phyloP scores from a whole-genome alignment of 768 basidiomycete species.

The Cystobasidium onofrii region DNA sequence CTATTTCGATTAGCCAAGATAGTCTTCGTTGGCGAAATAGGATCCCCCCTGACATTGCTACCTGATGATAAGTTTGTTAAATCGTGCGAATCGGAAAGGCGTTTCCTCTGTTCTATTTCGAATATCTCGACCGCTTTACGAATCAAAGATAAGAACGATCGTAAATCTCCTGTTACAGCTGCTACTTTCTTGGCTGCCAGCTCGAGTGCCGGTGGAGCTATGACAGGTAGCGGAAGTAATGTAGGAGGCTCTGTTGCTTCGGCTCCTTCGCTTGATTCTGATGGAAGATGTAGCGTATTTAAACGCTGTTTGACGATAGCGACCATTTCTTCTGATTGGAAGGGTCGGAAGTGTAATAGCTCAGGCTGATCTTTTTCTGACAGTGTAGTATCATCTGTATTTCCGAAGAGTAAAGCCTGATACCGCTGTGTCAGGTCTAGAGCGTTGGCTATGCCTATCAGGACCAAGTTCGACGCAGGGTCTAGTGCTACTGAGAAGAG shows the following conservation, averaged over 20 bases:
- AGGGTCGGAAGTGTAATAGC: constrained; percentile 70
- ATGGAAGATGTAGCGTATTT: constrained; percentile 48
- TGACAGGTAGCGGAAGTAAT: constrained; percentile 45
- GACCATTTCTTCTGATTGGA: constrained; percentile 63
- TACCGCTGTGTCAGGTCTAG: constrained; percentile 65
- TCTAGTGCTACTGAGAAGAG: constrained; percentile 63
- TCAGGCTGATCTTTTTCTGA: constrained; percentile 30
- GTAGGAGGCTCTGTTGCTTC: constrained; percentile 35
- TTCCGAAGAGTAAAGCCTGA: background rate
- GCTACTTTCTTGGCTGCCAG: constrained; percentile 73
- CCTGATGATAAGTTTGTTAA: constrained; percentile 43
- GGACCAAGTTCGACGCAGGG: constrained; percentile 53
- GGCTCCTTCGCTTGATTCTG: background rate
- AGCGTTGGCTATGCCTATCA: constrained; percentile 81
- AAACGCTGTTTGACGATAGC: constrained; percentile 63
- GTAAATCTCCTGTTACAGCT: constrained; percentile 71
- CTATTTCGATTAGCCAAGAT: background rate
- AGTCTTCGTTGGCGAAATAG: background rate
- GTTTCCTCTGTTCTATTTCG: constrained; percentile 45
- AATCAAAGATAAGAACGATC: constrained; percentile 69
- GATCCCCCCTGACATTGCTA: constrained; percentile 40
- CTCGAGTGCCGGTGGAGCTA: constrained; percentile 59
- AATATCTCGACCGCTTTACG: constrained; percentile 69
- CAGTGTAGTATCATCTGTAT: constrained; percentile 20
- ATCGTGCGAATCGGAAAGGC: background rate